Conservation (phyloP, 2,329 filamentous ascomycete genomes). For the Calycina marina region DNA sequence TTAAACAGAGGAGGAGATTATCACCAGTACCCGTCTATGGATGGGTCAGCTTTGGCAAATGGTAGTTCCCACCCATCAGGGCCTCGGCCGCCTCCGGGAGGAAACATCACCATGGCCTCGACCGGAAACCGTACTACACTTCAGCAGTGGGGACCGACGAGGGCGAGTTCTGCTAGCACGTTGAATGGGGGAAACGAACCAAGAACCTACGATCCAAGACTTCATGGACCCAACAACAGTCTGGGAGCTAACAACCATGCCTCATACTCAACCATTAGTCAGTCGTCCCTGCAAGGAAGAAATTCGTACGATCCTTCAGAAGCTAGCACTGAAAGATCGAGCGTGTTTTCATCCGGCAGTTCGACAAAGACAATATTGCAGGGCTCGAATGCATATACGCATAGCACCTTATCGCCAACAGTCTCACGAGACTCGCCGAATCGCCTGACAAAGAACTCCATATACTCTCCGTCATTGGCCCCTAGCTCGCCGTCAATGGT, state of each 20-base stretch:
- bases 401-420: constrained; percentile 30
- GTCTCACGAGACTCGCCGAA: constrained; percentile 32
- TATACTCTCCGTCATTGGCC: constrained; percentile 24
- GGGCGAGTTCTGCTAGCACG: constrained; percentile 38
- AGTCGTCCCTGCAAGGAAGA: constrained; percentile 19
- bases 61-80: constrained; percentile 42
- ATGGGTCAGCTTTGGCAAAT: constrained; percentile 35
- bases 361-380: constrained; percentile 35
- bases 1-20: constrained; percentile 70
- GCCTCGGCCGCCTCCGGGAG: constrained; percentile 42
- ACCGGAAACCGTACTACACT: constrained; percentile 54
- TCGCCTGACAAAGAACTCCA: constrained; percentile 37
- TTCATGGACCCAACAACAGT: not conserved
- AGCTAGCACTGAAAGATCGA: constrained; percentile 41
- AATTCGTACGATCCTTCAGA: constrained; percentile 49
- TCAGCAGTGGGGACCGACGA: constrained; percentile 59
- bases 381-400: constrained; percentile 34
- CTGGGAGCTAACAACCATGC: not conserved
- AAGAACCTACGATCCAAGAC: constrained; percentile 21
- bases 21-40: constrained; percentile 75
- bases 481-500: constrained; percentile 9
- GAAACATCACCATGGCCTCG: constrained; percentile 56
- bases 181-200: constrained; percentile 37
- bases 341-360: constrained; percentile 38
- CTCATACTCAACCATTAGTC: not conserved